Percentiles rank a stretch among this genome's conserved stretches.
phyloP scores from a whole-genome alignment of 108 stramenopile species.

The Discostella stelligeroides region DNA sequence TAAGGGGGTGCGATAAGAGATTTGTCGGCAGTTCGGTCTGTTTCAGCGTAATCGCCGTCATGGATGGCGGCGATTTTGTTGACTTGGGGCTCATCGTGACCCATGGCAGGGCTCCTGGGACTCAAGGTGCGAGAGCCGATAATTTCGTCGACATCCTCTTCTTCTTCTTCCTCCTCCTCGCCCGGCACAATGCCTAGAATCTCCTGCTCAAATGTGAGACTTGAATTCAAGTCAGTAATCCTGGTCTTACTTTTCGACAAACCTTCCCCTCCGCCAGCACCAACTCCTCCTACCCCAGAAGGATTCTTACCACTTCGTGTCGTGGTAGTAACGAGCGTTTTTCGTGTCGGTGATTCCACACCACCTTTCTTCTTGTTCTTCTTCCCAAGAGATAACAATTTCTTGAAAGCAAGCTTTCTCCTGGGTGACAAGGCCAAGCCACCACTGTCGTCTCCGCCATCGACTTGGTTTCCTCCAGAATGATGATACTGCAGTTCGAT shows the following conservation, averaged over 20 bases:
- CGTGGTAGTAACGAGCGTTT: conserved; percentile 14
- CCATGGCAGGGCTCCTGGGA: background rate
- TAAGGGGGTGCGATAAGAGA: too few relatives aligned
- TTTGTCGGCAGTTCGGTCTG: background rate
- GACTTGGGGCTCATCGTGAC: background rate
- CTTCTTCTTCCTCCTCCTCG: background rate
- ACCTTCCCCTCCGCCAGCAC: background rate
- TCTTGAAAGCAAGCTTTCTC: background rate
- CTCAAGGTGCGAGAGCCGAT: background rate
- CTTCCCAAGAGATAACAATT: background rate
- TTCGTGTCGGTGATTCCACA: background rate
- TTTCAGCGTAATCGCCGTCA: background rate
- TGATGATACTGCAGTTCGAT: conserved; percentile 41
- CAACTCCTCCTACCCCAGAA: too few relatives aligned
- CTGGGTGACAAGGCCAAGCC: too few relatives aligned
- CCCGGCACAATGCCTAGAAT: background rate
- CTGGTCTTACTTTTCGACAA: background rate
- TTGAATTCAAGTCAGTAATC: conserved; percentile 10
- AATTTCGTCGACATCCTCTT: background rate
- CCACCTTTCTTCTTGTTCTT: conserved; percentile 1
- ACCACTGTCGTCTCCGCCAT: background rate
- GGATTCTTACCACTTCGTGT: conserved; percentile 10
- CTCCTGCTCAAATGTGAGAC: conserved; percentile 10
- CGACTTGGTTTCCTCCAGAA: background rate
- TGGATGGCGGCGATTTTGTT: background rate